A percentile compares a stretch with the other conserved stretches of the same genome.
phyloP scores from a whole-genome alignment of 441 rosid genomes.

The Dalechampia spathulata region DNA sequence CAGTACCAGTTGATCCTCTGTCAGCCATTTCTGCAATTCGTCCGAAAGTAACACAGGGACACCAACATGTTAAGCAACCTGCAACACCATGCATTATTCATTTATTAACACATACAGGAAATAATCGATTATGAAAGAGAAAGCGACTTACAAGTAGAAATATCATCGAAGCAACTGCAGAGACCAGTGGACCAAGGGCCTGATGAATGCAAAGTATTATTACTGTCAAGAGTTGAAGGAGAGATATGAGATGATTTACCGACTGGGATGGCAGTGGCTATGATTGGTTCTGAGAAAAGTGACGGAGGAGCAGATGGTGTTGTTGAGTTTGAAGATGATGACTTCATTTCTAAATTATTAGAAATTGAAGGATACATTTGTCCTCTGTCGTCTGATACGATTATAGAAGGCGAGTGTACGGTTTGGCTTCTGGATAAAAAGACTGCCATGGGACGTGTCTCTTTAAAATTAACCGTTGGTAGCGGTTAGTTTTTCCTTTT shows the following conservation, averaged over 20 bases:
- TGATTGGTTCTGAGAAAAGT: not conserved
- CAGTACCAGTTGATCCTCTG: constrained; percentile 31
- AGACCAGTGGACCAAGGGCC: constrained; percentile 24
- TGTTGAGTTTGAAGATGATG: not conserved
- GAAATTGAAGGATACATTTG: constrained; percentile 15
- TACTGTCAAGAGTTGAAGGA: not conserved
- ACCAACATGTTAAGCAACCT: constrained; percentile 63
- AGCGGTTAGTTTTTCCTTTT: constrained; percentile 7
- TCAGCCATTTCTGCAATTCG: constrained; percentile 56
- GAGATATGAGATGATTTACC: constrained; percentile 5
- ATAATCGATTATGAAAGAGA: no score
- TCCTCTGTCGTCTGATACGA: not conserved
- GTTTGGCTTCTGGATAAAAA: no score
- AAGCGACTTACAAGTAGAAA: constrained; percentile 18
- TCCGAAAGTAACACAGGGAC: constrained; percentile 77
- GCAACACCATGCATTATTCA: constrained; percentile 9
- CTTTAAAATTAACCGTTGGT: constrained; percentile 5
- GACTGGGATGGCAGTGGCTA: constrained; percentile 2
- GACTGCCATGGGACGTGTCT: constrained; percentile 12
- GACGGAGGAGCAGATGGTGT: constrained; percentile 22
- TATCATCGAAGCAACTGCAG: constrained; percentile 20
- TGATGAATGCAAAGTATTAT: constrained; percentile 2
- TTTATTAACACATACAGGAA: no score
- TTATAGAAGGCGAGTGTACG: no score
- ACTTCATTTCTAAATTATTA: not conserved